Evolutionary conservation across 345 rosid genomes (phyloP), one percentile per base, ranked within the genome.

Genomic region (Hypericum perforatum): DNA sequence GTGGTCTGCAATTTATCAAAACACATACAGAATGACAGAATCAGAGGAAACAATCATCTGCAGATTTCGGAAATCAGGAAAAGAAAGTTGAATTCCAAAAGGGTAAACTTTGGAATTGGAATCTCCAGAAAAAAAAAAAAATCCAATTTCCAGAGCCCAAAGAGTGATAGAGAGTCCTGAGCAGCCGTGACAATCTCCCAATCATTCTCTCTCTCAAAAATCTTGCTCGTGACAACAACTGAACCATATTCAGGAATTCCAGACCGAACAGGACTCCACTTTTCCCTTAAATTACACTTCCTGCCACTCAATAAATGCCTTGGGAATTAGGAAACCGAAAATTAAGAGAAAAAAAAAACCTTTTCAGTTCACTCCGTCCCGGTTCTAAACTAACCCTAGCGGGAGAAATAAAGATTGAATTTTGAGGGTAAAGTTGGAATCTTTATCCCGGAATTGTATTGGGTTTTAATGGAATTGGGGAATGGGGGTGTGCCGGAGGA

Each of bases 401-500:
- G 47, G 15, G 5, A 12, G 7, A 29, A 12, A 9, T 6, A 14
- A 12, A 7, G 50, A n/a, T 16, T 46, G 50, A 7, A 32, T 16
- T 58, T 75, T 60, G 39, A 37, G 47, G 13, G 63, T 67, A 58
- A 52, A 67, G 64, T 9, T 53, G 56, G 11, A 7, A 32, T 11
- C 16, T 1, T 50, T 22, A 16, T 37, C 40, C 54, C 51, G 40
- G 48, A 47, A 22, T 22, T 22, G 32, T n/a, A n/a, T n/a, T n/a
- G n/a, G n/a, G 32, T 1, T 41, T 13, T 9, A 51, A 72, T 75
- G 77, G 75, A 62, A n/a, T n/a, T n/a, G 62, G 77, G 43, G 36
- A 82, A 68, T 32, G 72, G 54, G 45, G 38, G 66, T 10, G 60
- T 80, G 43, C 90, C 96, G 13, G 95, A 92, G 64, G 78, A 85